Conservation (phyloP, 345 rosid genomes). For the Boechera divaricarpa region DNA sequence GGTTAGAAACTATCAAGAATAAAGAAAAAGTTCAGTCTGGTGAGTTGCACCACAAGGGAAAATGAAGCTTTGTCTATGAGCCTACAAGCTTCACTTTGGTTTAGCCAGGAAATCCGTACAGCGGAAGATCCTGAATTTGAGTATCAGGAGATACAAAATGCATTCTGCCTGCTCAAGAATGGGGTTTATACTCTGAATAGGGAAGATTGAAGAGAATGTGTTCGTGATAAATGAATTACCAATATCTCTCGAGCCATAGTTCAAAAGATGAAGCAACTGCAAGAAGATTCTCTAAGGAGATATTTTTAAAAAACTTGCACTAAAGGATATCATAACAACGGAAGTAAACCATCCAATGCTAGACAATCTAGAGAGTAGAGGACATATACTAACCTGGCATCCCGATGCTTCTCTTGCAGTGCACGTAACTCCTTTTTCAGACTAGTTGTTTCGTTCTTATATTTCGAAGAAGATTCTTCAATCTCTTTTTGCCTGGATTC, state of each 20-base stretch:
- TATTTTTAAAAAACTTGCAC: conserved; percentile 8
- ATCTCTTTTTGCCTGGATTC: conserved; percentile 64
- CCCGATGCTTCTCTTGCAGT: conserved; percentile 78
- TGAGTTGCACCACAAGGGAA: neutral
- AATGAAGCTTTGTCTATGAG: neutral
- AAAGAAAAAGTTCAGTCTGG: neutral
- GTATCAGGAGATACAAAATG: conserved; percentile 22
- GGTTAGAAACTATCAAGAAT: conserved; percentile 17
- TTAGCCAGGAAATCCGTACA: neutral
- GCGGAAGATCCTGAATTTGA: neutral
- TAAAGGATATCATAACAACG: conserved; percentile 5
- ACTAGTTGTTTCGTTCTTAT: conserved; percentile 64
- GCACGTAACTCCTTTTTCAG: conserved; percentile 67
- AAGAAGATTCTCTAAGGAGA: conserved; percentile 18
- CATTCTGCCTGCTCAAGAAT: conserved; percentile 21
- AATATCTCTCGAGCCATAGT: conserved; percentile 29
- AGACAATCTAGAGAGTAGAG: conserved; percentile 22
- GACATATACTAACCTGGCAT: conserved; percentile 71
- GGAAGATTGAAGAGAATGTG: neutral
- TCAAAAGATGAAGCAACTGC: conserved; percentile 26
- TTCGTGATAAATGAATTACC: conserved; percentile 21
- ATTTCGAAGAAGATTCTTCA: conserved; percentile 61
- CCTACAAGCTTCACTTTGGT: neutral
- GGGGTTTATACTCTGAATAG: conserved; percentile 5
- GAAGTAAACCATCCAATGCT: conserved; percentile 21